Evolutionary conservation across 2,329 filamentous ascomycete species (phyloP).

Genomic region (Proliferodiscus dingleyae): DNA sequence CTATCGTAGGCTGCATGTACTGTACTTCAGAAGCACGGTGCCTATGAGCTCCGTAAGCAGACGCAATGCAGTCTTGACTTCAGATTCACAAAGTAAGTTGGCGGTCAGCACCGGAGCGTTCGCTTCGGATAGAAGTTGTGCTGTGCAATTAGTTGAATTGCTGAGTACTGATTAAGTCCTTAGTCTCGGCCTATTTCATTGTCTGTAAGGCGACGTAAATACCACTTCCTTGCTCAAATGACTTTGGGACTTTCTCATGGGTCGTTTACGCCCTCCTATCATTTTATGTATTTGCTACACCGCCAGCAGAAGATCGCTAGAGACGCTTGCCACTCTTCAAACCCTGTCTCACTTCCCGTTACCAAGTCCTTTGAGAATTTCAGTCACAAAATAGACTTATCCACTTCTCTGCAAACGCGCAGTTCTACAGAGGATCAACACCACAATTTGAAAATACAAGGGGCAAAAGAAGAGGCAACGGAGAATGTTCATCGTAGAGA

Average conservation of each 20-base stretch:
- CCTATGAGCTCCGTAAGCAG: slow-evolving; percentile 11
- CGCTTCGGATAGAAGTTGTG: background rate
- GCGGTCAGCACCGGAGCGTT: slow-evolving; percentile 10
- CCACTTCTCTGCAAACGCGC: slow-evolving; percentile 2
- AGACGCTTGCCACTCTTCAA: slow-evolving; percentile 15
- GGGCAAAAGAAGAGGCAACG: slow-evolving; percentile 2
- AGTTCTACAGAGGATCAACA: too few relatives aligned
- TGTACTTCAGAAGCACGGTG: slow-evolving; percentile 18
- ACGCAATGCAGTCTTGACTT: slow-evolving; percentile 17
- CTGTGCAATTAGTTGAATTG: background rate
- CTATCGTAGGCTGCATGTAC: slow-evolving; percentile 18
- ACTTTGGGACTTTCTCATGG: background rate
- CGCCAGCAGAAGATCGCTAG: slow-evolving; percentile 14
- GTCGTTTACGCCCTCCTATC: slow-evolving; percentile 6
- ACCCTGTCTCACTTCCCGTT: slow-evolving; percentile 7
- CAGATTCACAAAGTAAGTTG: slow-evolving; percentile 10
- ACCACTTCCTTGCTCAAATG: background rate
- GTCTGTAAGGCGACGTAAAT: background rate
- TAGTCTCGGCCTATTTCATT: background rate
- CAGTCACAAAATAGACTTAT: slow-evolving; percentile 6
- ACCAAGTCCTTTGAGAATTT: slow-evolving; percentile 15
- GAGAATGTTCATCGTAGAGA: background rate
- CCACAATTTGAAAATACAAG: too few relatives aligned
- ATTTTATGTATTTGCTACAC: slow-evolving; percentile 16
- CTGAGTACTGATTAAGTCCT: background rate